Percentiles rank a stretch among this genome's conserved stretches.
phyloP scores from a whole-genome alignment of 2,329 filamentous ascomycete species.

The Parascedosporium putredinis region DNA sequence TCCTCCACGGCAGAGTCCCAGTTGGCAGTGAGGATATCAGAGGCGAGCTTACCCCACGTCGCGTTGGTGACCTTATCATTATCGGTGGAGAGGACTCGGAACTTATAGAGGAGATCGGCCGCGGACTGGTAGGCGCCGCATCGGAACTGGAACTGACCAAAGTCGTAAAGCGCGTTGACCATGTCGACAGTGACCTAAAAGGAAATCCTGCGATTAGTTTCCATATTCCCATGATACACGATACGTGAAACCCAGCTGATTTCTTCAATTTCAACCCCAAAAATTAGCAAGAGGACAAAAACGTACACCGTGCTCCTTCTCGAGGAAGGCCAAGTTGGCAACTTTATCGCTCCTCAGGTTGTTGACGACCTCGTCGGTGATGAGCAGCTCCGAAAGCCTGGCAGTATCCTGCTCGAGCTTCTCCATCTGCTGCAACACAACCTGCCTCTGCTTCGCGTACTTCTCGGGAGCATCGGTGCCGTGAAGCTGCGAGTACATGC shows the following conservation, averaged over 20 bases:
- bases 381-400: slow-evolving; percentile 79
- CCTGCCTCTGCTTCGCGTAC: slow-evolving; percentile 80
- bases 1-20: slow-evolving; percentile 93
- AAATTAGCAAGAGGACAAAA: slow-evolving; percentile 3
- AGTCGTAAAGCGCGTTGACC: slow-evolving; percentile 92
- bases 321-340: slow-evolving; percentile 95
- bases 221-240: no score
- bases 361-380: slow-evolving; percentile 79
- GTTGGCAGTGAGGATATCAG: slow-evolving; percentile 87
- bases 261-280: not conserved
- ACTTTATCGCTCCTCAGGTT: slow-evolving; percentile 94
- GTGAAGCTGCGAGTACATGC: slow-evolving; percentile 83
- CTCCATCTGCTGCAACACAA: slow-evolving; percentile 73
- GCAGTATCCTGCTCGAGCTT: slow-evolving; percentile 77
- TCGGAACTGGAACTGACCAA: slow-evolving; percentile 95
- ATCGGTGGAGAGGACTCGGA: slow-evolving; percentile 94
- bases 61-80: slow-evolving; percentile 94
- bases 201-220: not conserved
- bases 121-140: slow-evolving; percentile 89
- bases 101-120: slow-evolving; percentile 90
- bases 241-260: no score
- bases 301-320: slow-evolving; percentile 85
- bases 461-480: slow-evolving; percentile 68
- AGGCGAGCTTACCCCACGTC: slow-evolving; percentile 96
- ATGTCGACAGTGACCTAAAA: slow-evolving; percentile 75